A percentile compares a stretch with the other conserved stretches of the same genome.
Evolutionary conservation across 1,139 yeast species (phyloP).

Genomic region (Protomyces inundatus): DNA sequence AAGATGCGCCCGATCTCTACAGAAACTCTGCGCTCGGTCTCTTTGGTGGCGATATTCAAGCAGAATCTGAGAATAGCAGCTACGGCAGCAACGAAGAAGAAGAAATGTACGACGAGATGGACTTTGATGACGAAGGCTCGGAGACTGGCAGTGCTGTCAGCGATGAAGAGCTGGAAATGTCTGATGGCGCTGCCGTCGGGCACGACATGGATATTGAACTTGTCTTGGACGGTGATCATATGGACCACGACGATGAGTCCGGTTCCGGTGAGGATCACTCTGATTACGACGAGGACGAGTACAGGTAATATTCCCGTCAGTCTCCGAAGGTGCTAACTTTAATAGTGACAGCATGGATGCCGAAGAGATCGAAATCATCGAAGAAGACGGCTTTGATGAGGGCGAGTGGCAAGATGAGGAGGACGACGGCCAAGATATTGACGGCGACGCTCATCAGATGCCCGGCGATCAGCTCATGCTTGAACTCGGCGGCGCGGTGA

Average conservation of each 20-base stretch:
- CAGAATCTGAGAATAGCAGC: constrained; percentile 38
- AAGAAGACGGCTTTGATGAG: constrained; percentile 1
- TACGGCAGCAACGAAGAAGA: constrained; percentile 36
- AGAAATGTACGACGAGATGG: constrained; percentile 33
- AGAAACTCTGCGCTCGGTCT: constrained; percentile 86
- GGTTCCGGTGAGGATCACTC: constrained; percentile 35
- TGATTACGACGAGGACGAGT: constrained; percentile 29
- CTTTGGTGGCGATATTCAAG: constrained; percentile 63
- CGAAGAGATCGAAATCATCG: constrained; percentile 16
- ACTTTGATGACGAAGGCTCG: constrained; percentile 33
- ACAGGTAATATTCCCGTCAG: neutral
- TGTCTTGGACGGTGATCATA: constrained; percentile 35
- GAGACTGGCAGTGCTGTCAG: constrained; percentile 32
- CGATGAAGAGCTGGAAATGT: constrained; percentile 39
- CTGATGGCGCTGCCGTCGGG: constrained; percentile 33
- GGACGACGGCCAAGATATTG: neutral
- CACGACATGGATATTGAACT: constrained; percentile 33
- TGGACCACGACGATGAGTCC: constrained; percentile 32
- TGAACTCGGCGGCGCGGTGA: neutral
- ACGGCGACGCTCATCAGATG: neutral
- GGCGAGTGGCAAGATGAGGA: constrained; percentile 22
- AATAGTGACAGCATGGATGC: constrained; percentile 2
- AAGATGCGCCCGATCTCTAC: constrained; percentile 78
- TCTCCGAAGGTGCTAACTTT: neutral
- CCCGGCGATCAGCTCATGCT: neutral